Percentiles rank a stretch among this genome's conserved stretches.
Evolutionary conservation across 331 rosid genomes (phyloP).

Genomic region (Malus hybrid): DNA sequence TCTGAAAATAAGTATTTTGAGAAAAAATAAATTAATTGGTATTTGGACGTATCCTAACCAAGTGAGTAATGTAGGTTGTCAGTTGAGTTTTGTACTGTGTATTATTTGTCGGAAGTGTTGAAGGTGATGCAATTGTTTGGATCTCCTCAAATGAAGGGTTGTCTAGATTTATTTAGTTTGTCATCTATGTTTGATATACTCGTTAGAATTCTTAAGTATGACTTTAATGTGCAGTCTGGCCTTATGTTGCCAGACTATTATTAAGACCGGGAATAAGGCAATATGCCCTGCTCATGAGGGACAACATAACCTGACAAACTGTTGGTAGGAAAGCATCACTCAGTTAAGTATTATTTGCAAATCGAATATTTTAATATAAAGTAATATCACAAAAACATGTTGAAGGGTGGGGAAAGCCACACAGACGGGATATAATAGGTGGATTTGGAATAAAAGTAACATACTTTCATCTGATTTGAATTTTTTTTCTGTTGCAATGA

Average conservation of each 20-base stretch:
- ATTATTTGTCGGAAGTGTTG: neutral
- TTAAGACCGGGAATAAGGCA: neutral
- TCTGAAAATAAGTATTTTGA: neutral
- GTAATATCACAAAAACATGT: neutral
- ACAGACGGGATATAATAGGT: neutral
- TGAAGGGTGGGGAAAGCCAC: neutral
- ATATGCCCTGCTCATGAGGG: neutral
- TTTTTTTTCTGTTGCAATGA: constrained; percentile 16
- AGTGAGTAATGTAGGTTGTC: neutral
- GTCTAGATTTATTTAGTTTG: neutral
- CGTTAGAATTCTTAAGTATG: neutral
- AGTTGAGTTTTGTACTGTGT: neutral
- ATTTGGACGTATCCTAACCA: neutral
- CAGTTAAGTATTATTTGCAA: neutral
- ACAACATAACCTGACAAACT: neutral
- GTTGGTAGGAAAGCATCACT: neutral
- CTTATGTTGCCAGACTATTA: neutral
- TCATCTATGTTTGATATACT: neutral
- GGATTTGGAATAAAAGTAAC: neutral
- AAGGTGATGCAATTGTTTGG: neutral
- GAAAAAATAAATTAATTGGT: neutral
- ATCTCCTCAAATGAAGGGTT: neutral
- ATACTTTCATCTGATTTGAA: neutral
- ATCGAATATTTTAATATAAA: neutral
- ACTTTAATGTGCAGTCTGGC: neutral